Conservation (phyloP, 495 filamentous ascomycete species). For the Eremomyces bilateralis region DNA sequence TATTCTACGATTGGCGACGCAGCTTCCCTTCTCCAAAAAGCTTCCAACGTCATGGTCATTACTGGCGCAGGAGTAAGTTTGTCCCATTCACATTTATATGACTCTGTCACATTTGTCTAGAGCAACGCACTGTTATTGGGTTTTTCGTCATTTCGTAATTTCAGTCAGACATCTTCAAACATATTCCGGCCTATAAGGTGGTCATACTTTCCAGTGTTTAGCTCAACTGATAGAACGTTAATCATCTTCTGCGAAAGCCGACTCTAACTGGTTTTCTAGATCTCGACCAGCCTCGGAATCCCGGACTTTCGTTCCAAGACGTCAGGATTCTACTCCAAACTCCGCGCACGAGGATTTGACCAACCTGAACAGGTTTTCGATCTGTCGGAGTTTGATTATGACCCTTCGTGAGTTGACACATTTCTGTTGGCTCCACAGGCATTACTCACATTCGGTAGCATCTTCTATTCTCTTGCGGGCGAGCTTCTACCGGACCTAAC, state of each 20-base stretch:
- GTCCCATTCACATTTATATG: neutral
- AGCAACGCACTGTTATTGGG: neutral
- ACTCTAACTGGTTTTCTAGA: slow-evolving; percentile 22
- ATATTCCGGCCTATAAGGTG: too few relatives aligned
- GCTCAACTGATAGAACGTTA: neutral
- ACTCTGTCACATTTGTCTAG: neutral
- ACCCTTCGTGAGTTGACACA: slow-evolving; percentile 28
- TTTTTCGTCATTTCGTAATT: neutral
- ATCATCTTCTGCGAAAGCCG: neutral
- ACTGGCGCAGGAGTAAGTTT: slow-evolving; percentile 63
- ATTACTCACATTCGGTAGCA: too few relatives aligned
- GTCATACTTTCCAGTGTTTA: too few relatives aligned
- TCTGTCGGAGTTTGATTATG: slow-evolving; percentile 62
- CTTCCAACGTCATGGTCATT: slow-evolving; percentile 37
- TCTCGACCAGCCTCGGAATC: slow-evolving; percentile 49
- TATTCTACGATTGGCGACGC: slow-evolving; percentile 84
- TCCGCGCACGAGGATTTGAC: slow-evolving; percentile 49
- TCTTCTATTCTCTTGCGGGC: slow-evolving; percentile 81
- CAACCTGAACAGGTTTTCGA: slow-evolving; percentile 94
- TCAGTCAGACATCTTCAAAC: neutral
- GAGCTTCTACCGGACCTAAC: slow-evolving; percentile 64
- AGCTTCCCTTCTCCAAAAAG: slow-evolving; percentile 23
- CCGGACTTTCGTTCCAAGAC: slow-evolving; percentile 48
- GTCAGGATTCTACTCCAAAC: slow-evolving; percentile 57
- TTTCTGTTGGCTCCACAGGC: neutral